These are phyloP conservation scores for Sclerotinia minor DNA, from an alignment of 2,329 filamentous ascomycete genomes.

Conservation along the genomic window DNA sequence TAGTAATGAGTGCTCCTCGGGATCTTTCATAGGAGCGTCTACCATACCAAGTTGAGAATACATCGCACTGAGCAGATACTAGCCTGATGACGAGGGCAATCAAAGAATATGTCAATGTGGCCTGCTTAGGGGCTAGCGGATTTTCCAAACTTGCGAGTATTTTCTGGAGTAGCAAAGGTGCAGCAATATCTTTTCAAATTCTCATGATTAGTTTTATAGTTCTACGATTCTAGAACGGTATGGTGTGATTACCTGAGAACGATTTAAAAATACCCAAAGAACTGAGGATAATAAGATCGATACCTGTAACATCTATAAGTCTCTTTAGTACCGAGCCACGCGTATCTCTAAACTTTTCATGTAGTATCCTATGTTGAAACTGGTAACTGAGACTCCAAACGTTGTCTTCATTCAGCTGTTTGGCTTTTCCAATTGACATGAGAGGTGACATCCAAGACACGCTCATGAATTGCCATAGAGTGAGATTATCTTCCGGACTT, in stretches of 20 bases:
- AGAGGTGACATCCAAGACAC: constrained; percentile 81
- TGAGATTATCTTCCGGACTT: constrained; percentile 76
- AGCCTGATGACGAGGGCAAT: constrained; percentile 62
- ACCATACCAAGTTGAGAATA: constrained; percentile 78
- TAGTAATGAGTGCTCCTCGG: constrained; percentile 81
- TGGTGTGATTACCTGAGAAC: constrained; percentile 47
- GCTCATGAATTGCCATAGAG: constrained; percentile 79
- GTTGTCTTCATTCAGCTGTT: constrained; percentile 73
- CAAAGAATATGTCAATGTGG: constrained; percentile 65
- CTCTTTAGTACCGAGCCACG: constrained; percentile 70
- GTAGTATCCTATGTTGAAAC: constrained; percentile 76
- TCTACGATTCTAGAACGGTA: background rate
- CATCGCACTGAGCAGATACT: constrained; percentile 61
- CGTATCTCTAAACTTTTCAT: constrained; percentile 72
- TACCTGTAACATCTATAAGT: constrained; percentile 72
- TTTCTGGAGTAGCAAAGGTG: constrained; percentile 70
- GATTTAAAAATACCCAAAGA: constrained; percentile 64
- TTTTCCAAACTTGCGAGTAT: constrained; percentile 67
- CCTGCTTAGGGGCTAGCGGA: constrained; percentile 49
- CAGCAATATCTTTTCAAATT: constrained; percentile 51
- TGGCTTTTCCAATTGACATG: constrained; percentile 61
- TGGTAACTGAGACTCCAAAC: constrained; percentile 80
- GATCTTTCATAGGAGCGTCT: constrained; percentile 81
- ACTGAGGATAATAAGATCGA: constrained; percentile 66
- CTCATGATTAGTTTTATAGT: background rate